Evolutionary conservation across 768 basidiomycete species (phyloP).

Genomic region (Wakefieldia striispora): DNA sequence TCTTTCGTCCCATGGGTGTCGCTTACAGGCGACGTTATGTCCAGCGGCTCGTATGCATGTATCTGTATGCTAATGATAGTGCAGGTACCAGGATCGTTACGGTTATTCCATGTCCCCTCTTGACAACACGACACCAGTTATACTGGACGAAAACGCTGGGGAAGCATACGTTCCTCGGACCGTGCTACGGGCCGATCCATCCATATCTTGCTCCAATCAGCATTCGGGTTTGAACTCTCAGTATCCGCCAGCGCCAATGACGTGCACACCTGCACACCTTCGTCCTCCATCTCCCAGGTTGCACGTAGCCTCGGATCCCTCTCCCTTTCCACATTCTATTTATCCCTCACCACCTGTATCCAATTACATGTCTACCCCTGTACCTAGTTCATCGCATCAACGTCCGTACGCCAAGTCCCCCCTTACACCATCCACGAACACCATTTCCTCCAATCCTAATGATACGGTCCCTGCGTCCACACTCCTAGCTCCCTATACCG

Average conservation of each 20-base stretch:
- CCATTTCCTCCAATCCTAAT: constrained; percentile 48
- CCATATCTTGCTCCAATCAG: constrained; percentile 9
- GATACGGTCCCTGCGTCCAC: constrained; percentile 49
- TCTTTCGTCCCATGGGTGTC: constrained; percentile 5
- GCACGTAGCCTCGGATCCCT: constrained; percentile 22
- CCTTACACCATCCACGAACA: constrained; percentile 36
- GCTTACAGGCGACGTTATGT: constrained; percentile 14
- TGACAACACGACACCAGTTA: constrained; percentile 34
- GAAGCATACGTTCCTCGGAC: constrained; percentile 23
- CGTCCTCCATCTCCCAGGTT: constrained; percentile 30
- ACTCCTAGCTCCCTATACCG: constrained; percentile 62
- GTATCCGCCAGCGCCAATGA: constrained; percentile 3
- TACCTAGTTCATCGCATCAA: constrained; percentile 20
- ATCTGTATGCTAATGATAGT: constrained; percentile 16
- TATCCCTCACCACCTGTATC: constrained; percentile 29
- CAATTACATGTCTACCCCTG: constrained; percentile 18
- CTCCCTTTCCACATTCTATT: constrained; percentile 18
- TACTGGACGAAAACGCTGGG: constrained; percentile 29
- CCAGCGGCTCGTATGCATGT: constrained; percentile 9
- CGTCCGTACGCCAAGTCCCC: constrained; percentile 23
- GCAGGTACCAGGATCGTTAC: constrained; percentile 27
- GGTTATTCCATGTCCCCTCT: constrained; percentile 29
- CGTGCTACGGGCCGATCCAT: constrained; percentile 17
- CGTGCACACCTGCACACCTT: constrained; percentile 25
- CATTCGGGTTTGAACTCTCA: constrained; percentile 2